phyloP scores from a whole-genome alignment of 1,284 basidiomycete species.

The Thecaphora thlaspeos region DNA sequence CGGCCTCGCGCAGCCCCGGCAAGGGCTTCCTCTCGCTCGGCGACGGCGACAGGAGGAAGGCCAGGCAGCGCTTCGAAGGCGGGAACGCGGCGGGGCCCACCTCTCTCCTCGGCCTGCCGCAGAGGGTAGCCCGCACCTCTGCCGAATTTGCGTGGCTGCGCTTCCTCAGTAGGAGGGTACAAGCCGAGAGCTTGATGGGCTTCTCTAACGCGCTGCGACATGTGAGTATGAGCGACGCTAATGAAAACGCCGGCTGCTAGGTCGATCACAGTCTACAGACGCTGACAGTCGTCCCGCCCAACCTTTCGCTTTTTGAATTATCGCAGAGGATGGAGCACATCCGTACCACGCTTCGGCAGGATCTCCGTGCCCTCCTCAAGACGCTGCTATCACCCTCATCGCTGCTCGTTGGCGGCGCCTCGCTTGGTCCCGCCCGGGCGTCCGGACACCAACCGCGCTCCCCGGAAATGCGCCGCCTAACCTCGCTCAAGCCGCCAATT shows the following conservation, averaged over 20 bases:
- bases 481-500: no score
- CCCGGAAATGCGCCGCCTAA: no score
- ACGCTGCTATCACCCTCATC: conserved; percentile 58
- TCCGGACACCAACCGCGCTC: conserved; percentile 1
- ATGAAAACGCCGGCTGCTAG: no score
- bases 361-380: conserved; percentile 76
- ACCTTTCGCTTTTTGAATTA: no score
- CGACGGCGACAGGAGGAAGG: no score
- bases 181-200: conserved; percentile 67
- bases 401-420: conserved; percentile 21
- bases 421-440: conserved; percentile 12
- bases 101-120: conserved; percentile 59
- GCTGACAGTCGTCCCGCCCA: no score
- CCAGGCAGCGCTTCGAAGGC: no score
- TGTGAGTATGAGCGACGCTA: conserved; percentile 63
- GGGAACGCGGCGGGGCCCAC: not conserved
- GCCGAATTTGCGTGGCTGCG: conserved; percentile 88
- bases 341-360: conserved; percentile 74
- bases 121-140: conserved; percentile 80
- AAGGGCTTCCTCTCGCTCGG: no score
- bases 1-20: no score
- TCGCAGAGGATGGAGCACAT: conserved; percentile 69
- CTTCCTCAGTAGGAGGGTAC: conserved; percentile 81
- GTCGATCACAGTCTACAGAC: no score
- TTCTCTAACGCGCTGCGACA: conserved; percentile 80